These are phyloP conservation scores for Monosporascus sp. DNA, from an alignment of 2,329 filamentous ascomycete genomes.

Conservation along the genomic window DNA sequence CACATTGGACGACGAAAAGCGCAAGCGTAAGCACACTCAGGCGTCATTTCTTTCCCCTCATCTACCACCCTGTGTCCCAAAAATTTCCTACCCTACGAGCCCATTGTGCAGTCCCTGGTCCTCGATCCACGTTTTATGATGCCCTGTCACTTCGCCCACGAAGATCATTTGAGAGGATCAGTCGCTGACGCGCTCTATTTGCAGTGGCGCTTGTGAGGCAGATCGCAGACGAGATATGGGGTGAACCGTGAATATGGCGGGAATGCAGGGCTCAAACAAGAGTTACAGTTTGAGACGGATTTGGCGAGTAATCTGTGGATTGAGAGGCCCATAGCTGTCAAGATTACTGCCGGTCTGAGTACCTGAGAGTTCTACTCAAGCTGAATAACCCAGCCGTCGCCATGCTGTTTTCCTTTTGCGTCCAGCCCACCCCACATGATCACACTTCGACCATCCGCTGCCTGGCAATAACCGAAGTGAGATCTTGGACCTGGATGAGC, in stretches of 20 bases:
- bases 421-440: conserved; percentile 50
- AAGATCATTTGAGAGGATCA: neutral
- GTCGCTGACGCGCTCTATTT: neutral
- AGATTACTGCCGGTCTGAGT: neutral
- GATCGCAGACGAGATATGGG: conserved; percentile 70
- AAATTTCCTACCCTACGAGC: neutral
- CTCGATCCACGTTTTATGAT: no score
- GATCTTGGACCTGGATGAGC: conserved; percentile 33
- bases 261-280: neutral
- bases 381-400: conserved; percentile 34
- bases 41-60: neutral
- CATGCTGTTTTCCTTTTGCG: conserved; percentile 32
- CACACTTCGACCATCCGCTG: conserved; percentile 40
- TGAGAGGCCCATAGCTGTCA: neutral
- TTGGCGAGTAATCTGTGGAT: no score
- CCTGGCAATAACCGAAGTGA: conserved; percentile 35
- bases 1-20: conserved; percentile 64
- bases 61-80: neutral
- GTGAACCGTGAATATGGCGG: conserved; percentile 29
- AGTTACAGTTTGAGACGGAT: no score
- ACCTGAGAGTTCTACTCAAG: conserved; percentile 2
- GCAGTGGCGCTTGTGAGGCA: conserved; percentile 58
- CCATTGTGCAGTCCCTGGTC: no score
- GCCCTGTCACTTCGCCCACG: neutral
- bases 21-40: conserved; percentile 42